phyloP scores from a whole-genome alignment of 2,329 filamentous ascomycete species.

The Pseudocercospora cruenta region DNA sequence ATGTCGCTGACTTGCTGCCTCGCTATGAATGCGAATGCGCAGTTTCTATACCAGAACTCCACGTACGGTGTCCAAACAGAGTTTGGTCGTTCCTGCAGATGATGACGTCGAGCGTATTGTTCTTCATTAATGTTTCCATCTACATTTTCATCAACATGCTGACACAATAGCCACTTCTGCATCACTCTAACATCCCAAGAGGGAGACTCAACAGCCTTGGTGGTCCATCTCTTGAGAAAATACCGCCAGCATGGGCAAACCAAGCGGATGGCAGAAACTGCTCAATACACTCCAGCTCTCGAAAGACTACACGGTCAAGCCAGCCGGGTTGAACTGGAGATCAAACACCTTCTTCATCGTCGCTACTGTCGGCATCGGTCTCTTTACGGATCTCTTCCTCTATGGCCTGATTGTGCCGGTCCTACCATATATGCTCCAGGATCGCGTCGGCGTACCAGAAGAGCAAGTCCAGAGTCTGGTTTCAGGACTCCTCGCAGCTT shows the following conservation, averaged over 20 bases:
- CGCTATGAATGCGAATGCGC: not conserved
- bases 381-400: slow-evolving; percentile 63
- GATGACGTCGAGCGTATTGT: slow-evolving; percentile 9
- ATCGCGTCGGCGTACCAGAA: slow-evolving; percentile 54
- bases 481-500: slow-evolving; percentile 58
- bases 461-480: slow-evolving; percentile 56
- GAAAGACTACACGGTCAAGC: slow-evolving; percentile 38
- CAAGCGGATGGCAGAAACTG: slow-evolving; percentile 20
- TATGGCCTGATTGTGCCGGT: slow-evolving; percentile 64
- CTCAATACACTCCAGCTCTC: slow-evolving; percentile 42
- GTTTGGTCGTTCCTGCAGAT: slow-evolving; percentile 21
- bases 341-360: slow-evolving; percentile 64
- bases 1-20: not conserved
- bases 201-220: not conserved
- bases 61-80: not conserved
- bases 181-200: not conserved
- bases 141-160: not conserved
- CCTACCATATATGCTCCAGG: slow-evolving; percentile 60
- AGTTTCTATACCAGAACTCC: not conserved
- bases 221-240: not conserved
- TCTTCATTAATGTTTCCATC: not conserved
- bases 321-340: slow-evolving; percentile 54
- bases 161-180: not conserved
- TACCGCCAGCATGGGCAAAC: not conserved
- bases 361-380: slow-evolving; percentile 58